Percentiles rank a stretch among this genome's conserved stretches.
phyloP scores from a whole-genome alignment of 371 early-diverging fungal genomes.

The Lichtheimia hyalospora region DNA sequence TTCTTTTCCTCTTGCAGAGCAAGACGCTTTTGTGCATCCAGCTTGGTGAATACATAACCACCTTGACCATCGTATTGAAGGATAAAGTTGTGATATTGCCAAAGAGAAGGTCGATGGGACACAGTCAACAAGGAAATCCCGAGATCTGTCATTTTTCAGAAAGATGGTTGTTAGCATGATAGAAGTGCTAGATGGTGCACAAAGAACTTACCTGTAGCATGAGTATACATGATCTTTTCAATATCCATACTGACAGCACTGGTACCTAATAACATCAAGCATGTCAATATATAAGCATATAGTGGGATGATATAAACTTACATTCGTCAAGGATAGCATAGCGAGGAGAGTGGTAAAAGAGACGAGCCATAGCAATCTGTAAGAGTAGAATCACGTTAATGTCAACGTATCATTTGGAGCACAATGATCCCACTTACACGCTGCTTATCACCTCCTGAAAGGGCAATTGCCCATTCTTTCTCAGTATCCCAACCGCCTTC shows the following conservation, averaged over 20 bases:
- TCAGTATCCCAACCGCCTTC: slow-evolving; percentile 90
- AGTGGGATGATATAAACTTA: slow-evolving; percentile 4
- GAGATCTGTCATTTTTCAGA: slow-evolving; percentile 40
- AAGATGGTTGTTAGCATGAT: slow-evolving; percentile 14
- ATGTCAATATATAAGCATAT: not conserved
- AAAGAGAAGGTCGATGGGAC: slow-evolving; percentile 85
- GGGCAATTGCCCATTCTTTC: slow-evolving; percentile 82
- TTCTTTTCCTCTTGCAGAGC: slow-evolving; percentile 76
- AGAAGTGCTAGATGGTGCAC: not conserved
- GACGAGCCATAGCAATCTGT: slow-evolving; percentile 84
- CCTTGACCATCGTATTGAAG: slow-evolving; percentile 90
- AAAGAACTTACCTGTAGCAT: slow-evolving; percentile 62
- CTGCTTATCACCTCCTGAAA: slow-evolving; percentile 88
- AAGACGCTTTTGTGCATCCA: slow-evolving; percentile 87
- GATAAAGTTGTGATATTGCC: slow-evolving; percentile 86
- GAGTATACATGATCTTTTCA: slow-evolving; percentile 88
- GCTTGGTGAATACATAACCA: slow-evolving; percentile 80
- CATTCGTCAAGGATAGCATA: slow-evolving; percentile 93
- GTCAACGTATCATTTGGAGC: not conserved
- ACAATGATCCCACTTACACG: slow-evolving; percentile 47
- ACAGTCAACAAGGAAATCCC: slow-evolving; percentile 89
- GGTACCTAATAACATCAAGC: slow-evolving; percentile 39
- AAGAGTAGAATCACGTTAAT: not conserved
- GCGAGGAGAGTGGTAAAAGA: slow-evolving; percentile 89
- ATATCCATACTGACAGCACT: slow-evolving; percentile 90